phyloP scores from a whole-genome alignment of 176 grass and related monocot species.

The Eremochloa ophiuroides region DNA sequence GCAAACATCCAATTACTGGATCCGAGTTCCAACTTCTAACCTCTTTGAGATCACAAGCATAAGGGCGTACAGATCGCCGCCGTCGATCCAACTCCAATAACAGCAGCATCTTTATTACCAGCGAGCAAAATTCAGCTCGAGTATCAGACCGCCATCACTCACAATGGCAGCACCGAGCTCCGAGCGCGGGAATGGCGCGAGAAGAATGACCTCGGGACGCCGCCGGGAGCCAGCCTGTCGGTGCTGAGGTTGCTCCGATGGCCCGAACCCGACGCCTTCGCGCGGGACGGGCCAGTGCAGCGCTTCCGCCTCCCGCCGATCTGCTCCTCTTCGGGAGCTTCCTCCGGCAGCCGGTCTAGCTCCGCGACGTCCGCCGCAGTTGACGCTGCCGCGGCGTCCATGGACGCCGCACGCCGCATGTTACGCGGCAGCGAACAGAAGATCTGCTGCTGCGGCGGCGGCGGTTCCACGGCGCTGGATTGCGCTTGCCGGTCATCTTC shows the following conservation, averaged over 20 bases:
- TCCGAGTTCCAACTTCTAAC: not conserved
- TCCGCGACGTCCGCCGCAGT: constrained; percentile 11
- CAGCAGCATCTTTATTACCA: constrained; percentile 15
- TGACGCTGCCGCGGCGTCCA: constrained; percentile 40
- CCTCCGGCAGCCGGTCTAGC: constrained; percentile 27
- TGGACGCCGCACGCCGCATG: constrained; percentile 60
- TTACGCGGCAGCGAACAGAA: not conserved
- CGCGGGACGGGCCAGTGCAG: constrained; percentile 2
- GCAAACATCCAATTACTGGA: constrained; percentile 6
- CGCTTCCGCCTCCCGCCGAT: constrained; percentile 18
- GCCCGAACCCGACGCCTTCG: constrained; percentile 6
- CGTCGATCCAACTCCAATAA: not conserved
- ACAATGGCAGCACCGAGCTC: constrained; percentile 59
- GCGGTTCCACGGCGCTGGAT: not conserved
- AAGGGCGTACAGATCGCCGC: not conserved
- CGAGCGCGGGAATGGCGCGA: constrained; percentile 56
- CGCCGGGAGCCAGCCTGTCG: constrained; percentile 25
- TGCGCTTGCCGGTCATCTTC: constrained; percentile 1
- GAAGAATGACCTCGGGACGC: constrained; percentile 52
- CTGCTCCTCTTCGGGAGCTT: constrained; percentile 36
- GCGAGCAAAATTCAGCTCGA: constrained; percentile 32
- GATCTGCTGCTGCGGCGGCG: not conserved
- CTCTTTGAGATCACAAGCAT: constrained; percentile 35
- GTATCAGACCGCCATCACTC: constrained; percentile 30
- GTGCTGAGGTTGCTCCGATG: not conserved